Conservation (phyloP, 2,329 filamentous ascomycete genomes). For the Chaetomium sp. region DNA sequence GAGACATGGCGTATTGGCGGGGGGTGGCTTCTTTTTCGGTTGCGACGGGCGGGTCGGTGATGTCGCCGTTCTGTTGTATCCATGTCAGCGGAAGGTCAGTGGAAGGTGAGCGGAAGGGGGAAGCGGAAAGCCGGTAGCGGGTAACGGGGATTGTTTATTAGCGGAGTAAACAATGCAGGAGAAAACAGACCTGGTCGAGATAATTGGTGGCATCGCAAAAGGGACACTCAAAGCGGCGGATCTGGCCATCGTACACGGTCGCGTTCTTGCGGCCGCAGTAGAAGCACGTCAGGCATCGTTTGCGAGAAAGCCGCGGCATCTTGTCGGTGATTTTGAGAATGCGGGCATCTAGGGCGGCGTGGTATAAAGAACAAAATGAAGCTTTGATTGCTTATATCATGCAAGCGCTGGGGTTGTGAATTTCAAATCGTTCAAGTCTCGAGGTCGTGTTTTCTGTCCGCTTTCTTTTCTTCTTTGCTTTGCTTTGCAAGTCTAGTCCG, state of each 20-base stretch:
- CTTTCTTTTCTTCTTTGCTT: slow-evolving; percentile 13
- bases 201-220: slow-evolving; percentile 83
- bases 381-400: too few species aligned
- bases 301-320: slow-evolving; percentile 40
- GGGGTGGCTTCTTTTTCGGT: slow-evolving; percentile 39
- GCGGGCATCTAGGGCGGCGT: slow-evolving; percentile 8
- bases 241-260: slow-evolving; percentile 49
- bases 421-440: too few species aligned
- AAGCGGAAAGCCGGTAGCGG: too few species aligned
- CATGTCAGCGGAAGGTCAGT: too few species aligned
- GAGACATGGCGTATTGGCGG: slow-evolving; percentile 43
- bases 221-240: slow-evolving; percentile 64
- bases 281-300: slow-evolving; percentile 61
- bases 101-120: too few species aligned
- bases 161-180: neutral
- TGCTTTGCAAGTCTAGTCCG: neutral
- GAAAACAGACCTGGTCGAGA: slow-evolving; percentile 65
- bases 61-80: slow-evolving; percentile 66
- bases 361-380: neutral
- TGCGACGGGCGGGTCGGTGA: slow-evolving; percentile 75
- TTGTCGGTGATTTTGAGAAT: slow-evolving; percentile 4
- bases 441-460: neutral
- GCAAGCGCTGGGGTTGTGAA: too few species aligned
- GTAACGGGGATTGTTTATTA: neutral
- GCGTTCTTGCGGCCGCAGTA: slow-evolving; percentile 70